Base-by-base conservation (phyloP, 1,284 basidiomycete species). In the Leccinum fuscescens region DNA sequence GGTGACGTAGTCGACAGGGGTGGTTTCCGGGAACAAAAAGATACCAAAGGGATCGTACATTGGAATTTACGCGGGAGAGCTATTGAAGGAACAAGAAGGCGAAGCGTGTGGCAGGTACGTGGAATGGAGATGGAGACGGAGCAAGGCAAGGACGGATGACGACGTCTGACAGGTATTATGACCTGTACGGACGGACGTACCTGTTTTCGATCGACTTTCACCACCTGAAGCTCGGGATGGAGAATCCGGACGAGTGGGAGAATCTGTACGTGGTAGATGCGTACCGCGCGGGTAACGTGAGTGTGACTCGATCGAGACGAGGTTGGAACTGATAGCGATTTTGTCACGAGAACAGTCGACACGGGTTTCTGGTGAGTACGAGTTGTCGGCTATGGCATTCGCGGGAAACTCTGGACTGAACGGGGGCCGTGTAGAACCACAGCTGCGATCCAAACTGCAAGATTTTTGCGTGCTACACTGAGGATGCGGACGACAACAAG, bases 381-480 rank as follows among this genome's bases (percentile, higher is more conserved):
- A 33, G 20, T 20, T 65, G 67, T 22, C 55, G 46, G 48, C 27
- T 42, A 7, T 15, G 51, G 20, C 44, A 46, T 46, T 2, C 12
- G 44, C 44, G 44, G 3, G 44, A 22, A 3, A 37, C 35, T 37
- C 14, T 46, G 20, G 12, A 22, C 44, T 46, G 44, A 46, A 20
- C 20, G 44, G 44, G 44, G 12, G 44, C 20, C 44, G 44, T 22
- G 2, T 46, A 93, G 91, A 95, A 95, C 67, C 93, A 96, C 69
- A 93, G 90, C 15, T 96, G 94, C 69, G 86, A 93, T 63, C 93
- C 94, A 0, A 97, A 96, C 71, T 86, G 91, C 63, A 73, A 73
- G 4, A 81, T 93, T 11, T 80, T 82, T n/a, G 80, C 90, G 1
- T 88, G 86, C 35, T 89, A 92, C 63, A 84, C 87, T 64, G 85